Base-by-base conservation (phyloP, 192 early-diverging fungal species). In the Entophlyctis luteolus region DNA sequence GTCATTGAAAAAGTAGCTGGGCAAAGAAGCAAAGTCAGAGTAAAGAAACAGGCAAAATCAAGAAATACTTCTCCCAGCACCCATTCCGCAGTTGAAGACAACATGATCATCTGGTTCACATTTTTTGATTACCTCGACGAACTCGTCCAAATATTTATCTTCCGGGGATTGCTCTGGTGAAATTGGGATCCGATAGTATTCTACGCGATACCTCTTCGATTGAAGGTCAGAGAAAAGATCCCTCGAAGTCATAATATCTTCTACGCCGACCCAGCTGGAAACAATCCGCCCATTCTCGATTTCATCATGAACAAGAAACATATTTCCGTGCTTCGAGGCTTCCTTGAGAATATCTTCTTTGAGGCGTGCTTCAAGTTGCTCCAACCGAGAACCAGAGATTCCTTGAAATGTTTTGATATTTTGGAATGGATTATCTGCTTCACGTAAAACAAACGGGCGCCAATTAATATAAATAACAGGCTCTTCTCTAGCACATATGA, bases 71-170 rank as follows among this genome's bases (percentile, higher is more conserved):
- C 86, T 52, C 18, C 84, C 86, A 16, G 75, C 80, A 8, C 86
- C 86, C 79, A 85, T 83, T 4, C 86, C 86, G 68, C 86, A 88
- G 48, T 85, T 84, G 58, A 88, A 84, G 8, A 88, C 74, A 3
- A 86, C 62, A 6, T 81, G 72, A 62, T 83, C 82, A 1, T 67
- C 49, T 0, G 69, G 60, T 10, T 57, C 57, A 2, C 73, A 55
- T 3, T 60, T 42, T 34, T 78, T 76, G 39, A 88, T 76, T 1
- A 77, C 77, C 3, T 67, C 59, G 0, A 88, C 74, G 57, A 84
- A 88, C 55, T 84, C 85, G 72, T 88, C 83, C 35, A 86, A 55
- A 59, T 83, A 86, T 23, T 77, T 67, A 57, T 87, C 83, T 55
- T 84, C 79, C 1, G 86, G 84, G 36, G 81, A 74, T 70, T 87